Evolutionary conservation across 768 basidiomycete genomes (phyloP), one percentile per base, ranked within the genome.

Genomic region (Calocera cornea): DNA sequence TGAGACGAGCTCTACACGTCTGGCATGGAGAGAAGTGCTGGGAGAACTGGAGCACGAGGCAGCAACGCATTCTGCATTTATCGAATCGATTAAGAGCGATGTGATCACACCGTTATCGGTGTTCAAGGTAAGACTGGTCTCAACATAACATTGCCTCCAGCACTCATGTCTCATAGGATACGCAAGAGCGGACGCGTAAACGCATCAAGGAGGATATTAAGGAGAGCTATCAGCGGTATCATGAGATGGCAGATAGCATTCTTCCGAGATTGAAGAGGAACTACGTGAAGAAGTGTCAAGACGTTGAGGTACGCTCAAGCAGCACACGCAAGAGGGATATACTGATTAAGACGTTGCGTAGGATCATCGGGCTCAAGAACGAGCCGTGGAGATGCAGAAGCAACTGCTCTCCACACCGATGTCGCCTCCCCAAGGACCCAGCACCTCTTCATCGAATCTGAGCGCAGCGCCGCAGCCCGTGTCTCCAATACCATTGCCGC

Each of bases 151-250:
- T 14, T 36, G 11, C 34, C 41, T 40, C 44, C 19, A 38, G 33
- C 8, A 50, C 7, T 49, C 47, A 24, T 16, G 31, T 69, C 44
- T 67, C 36, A 17, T 69, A 93, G 91, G 92, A 95, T 71, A 88
- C 87, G 12, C 93, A 95, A 79, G 90, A 92, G 66, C 84, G 94
- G 40, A 95, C 92, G n/a, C 83, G 90, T 60, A 90, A 91, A 74
- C 86, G 91, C 31, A 88, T 97, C 75, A 92, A 89, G 75, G 93
- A 95, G 73, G 93, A 95, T 74, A 76, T 95, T 66, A 93, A 92
- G 75, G 85, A 86, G 10, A 90, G 92, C 0, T 79, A 80, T n/a
- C 71, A 76, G 66, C 84, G 88, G 36, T 93, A 95, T 75, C 83
- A 83, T 34, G 93, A 95, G 34, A 93, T 86, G 73, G 86, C 87